These are phyloP conservation scores for Tylopilus sp. DNA, from an alignment of 768 basidiomycete species.

Conservation along the genomic window DNA sequence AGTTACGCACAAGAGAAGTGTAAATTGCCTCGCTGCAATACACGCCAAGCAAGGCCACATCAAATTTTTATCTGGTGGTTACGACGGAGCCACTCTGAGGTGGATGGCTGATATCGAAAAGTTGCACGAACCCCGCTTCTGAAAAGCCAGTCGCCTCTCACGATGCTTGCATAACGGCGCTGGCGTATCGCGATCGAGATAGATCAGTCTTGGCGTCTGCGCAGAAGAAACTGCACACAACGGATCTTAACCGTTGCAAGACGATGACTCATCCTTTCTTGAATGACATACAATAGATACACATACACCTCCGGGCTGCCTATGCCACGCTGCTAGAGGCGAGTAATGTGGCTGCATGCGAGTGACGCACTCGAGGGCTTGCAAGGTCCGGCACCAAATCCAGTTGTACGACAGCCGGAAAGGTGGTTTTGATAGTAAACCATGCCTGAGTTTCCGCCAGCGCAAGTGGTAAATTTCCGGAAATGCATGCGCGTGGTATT, in stretches of 20 bases:
- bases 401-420: constrained; percentile 46
- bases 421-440: constrained; percentile 35
- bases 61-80: constrained; percentile 48
- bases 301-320: constrained; percentile 42
- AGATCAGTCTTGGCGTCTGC: constrained; percentile 35
- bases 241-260: constrained; percentile 37
- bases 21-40: constrained; percentile 43
- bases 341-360: constrained; percentile 22
- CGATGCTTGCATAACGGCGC: constrained; percentile 31
- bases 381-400: constrained; percentile 49
- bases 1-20: constrained; percentile 29
- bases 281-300: constrained; percentile 42
- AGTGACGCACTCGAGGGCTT: constrained; percentile 9
- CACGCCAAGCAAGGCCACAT: constrained; percentile 26
- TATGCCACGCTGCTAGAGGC: constrained; percentile 48
- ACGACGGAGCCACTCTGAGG: constrained; percentile 42
- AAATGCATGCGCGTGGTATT: constrained; percentile 38
- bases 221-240: constrained; percentile 32
- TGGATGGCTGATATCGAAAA: constrained; percentile 33
- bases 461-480: constrained; percentile 23
- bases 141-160: constrained; percentile 30
- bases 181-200: constrained; percentile 38
- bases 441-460: constrained; percentile 45
- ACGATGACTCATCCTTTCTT: constrained; percentile 32
- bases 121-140: constrained; percentile 23